Percentiles rank a stretch among this genome's conserved stretches.
Evolutionary conservation across 345 rosid species (phyloP).

Genomic region (Combretum micranthum): DNA sequence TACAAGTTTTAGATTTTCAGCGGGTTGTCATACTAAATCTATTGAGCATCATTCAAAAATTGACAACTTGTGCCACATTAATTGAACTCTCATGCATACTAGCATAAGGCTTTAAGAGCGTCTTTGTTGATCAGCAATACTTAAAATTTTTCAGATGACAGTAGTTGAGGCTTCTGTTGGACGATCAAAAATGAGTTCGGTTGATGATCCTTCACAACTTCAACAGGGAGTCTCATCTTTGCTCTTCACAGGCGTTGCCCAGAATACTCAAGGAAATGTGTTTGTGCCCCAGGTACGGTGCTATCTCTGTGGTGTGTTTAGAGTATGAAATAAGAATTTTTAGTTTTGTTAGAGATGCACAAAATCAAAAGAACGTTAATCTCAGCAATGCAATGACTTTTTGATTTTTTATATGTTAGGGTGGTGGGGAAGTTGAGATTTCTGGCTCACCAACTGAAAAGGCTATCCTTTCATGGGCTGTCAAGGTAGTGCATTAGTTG

Average conservation of each 20-base stretch:
- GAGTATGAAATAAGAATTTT: not conserved
- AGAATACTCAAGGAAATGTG: conserved; percentile 77
- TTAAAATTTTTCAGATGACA: conserved; percentile 61
- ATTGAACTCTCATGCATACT: too few species aligned
- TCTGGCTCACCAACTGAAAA: conserved; percentile 97
- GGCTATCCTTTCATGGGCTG: conserved; percentile 94
- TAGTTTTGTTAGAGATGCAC: not conserved
- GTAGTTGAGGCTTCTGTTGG: conserved; percentile 89
- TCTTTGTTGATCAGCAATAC: not conserved
- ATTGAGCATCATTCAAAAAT: too few species aligned
- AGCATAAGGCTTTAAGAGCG: not conserved
- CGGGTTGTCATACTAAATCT: too few species aligned
- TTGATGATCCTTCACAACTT: conserved; percentile 52
- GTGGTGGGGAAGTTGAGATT: conserved; percentile 71
- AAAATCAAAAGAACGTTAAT: not conserved
- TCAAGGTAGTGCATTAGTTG: conserved; percentile 43
- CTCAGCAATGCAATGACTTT: not conserved
- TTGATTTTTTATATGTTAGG: conserved; percentile 35
- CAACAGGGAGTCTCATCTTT: conserved; percentile 39
- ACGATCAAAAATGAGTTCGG: conserved; percentile 44
- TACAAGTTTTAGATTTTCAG: too few species aligned
- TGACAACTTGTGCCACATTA: too few species aligned
- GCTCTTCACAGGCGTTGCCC: conserved; percentile 73
- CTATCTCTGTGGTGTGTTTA: not conserved
- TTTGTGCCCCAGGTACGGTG: conserved; percentile 66